Conservation (phyloP, 129 eudicot genomes). For the Saussurea involucrata region DNA sequence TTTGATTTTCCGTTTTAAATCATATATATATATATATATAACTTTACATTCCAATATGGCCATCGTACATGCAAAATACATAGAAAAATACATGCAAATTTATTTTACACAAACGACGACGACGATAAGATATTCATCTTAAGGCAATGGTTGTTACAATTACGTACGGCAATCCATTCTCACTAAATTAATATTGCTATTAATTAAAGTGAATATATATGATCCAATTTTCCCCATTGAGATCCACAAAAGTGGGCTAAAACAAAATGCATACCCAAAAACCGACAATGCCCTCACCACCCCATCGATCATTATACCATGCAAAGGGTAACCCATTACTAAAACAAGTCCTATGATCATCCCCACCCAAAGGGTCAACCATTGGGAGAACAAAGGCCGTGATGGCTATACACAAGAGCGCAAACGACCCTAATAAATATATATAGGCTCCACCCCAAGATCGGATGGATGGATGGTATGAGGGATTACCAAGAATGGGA, state of each 20-base stretch:
- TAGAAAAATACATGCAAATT: too few species aligned
- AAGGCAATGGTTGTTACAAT: too few species aligned
- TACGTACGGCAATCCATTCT: too few species aligned
- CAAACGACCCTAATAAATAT: slow-evolving; percentile 57
- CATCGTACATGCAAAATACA: too few species aligned
- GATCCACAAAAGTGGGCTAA: slow-evolving; percentile 58
- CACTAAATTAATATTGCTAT: too few species aligned
- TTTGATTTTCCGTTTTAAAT: too few species aligned
- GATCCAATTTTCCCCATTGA: slow-evolving; percentile 47
- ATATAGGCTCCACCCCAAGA: slow-evolving; percentile 73
- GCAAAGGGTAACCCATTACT: slow-evolving; percentile 85
- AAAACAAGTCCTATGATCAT: slow-evolving; percentile 58
- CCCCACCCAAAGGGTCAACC: slow-evolving; percentile 54
- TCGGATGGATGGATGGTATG: slow-evolving; percentile 86
- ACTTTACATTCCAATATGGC: too few species aligned
- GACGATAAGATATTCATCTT: too few species aligned
- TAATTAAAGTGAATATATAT: not conserved
- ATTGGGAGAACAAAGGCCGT: slow-evolving; percentile 61
- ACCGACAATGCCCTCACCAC: slow-evolving; percentile 69
- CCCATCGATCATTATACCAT: slow-evolving; percentile 79
- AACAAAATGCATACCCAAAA: slow-evolving; percentile 71
- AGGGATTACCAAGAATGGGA: slow-evolving; percentile 74
- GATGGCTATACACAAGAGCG: slow-evolving; percentile 47
- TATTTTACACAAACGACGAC: too few species aligned
- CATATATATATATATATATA: too few species aligned